Evolutionary conservation across 2,329 filamentous ascomycete genomes (phyloP).

Genomic region (Stachybotrys chartarum): DNA sequence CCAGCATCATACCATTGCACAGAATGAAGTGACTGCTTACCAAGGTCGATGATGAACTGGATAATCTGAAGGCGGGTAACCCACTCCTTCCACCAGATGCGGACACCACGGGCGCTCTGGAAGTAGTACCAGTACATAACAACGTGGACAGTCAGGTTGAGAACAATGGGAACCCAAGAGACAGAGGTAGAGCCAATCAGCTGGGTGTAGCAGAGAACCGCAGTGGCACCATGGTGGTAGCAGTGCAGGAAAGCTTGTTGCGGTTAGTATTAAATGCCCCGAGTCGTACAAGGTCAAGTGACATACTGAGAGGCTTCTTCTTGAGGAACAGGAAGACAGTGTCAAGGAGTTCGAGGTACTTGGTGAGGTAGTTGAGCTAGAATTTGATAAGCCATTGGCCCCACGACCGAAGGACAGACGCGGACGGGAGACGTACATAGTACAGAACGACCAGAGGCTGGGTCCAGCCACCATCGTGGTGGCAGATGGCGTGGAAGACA

Average conservation of each 20-base stretch:
- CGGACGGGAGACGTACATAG: slow-evolving; percentile 60
- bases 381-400: slow-evolving; percentile 37
- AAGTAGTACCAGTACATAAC: slow-evolving; percentile 99
- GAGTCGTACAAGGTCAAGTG: background rate
- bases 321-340: slow-evolving; percentile 97
- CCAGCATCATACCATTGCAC: no score
- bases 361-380: slow-evolving; percentile 86
- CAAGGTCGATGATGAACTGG: slow-evolving; percentile 95
- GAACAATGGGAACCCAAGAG: slow-evolving; percentile 87
- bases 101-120: slow-evolving; percentile 91
- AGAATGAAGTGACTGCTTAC: slow-evolving; percentile 41
- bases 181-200: slow-evolving; percentile 87
- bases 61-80: slow-evolving; percentile 96
- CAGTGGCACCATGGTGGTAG: slow-evolving; percentile 96
- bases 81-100: slow-evolving; percentile 99
- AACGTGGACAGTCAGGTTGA: slow-evolving; percentile 92
- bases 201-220: slow-evolving; percentile 96
- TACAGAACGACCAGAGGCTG: slow-evolving; percentile 89
- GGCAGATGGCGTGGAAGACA: slow-evolving; percentile 84
- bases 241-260: slow-evolving; percentile 86
- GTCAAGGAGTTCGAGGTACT: slow-evolving; percentile 92
- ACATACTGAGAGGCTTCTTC: slow-evolving; percentile 84
- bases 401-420: background rate
- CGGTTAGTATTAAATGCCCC: slow-evolving; percentile 19
- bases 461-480: slow-evolving; percentile 79